Evolutionary conservation across 2,329 filamentous ascomycete species (phyloP), one percentile per base, ranked within the genome.

Genomic region (Diplodia seriata): DNA sequence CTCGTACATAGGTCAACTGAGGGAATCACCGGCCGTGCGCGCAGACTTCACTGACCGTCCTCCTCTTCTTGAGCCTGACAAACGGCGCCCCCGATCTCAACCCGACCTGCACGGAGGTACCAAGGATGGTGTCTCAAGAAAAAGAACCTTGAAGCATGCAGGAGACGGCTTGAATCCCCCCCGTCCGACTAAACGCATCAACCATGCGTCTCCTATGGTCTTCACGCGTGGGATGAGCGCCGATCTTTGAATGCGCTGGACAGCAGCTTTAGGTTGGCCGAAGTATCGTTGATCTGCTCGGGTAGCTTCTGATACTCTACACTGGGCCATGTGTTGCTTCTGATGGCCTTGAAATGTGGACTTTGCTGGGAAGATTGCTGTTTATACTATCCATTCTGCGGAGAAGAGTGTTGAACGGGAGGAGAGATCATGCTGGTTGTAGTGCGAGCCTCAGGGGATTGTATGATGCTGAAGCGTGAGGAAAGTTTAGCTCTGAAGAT

Each of bases 151-250:
- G n/a, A 6, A 55, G 9, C n/a, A 18, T 36, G 31, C 14, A 4
- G 15, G 5, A 38, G 31, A 20, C 33, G 4, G 18, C 8, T 31
- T 20, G n/a, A 12, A 23, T 6, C n/a, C 15, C n/a, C 31, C 18
- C 20, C 54, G 18, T 11, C n/a, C 18, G 4, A 31, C 33, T 14
- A 20, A 38, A 23, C 54, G 33, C 54, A 38, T 12, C n/a, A 18
- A 56, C 12, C 31, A 56, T 38, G 54, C 7, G 12, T 56, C 54
- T 26, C 54, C 54, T 9, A 23, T 12, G 54, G 33, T 15, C 36
- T 56, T 56, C 26, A 38, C 31, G 2, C 54, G 54, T 20, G 54
- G 54, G 5, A 56, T 56, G 54, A 56, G 54, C 20, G 54, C 54
- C 18, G 54, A 56, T n/a, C n/a, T 23, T 14, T 47, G 20, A 11